A percentile compares a stretch with the other conserved stretches of the same genome.
These are phyloP conservation scores for Rhynchospora breviuscula DNA, from an alignment of 176 grass and related monocot genomes.

Conservation along the genomic window DNA sequence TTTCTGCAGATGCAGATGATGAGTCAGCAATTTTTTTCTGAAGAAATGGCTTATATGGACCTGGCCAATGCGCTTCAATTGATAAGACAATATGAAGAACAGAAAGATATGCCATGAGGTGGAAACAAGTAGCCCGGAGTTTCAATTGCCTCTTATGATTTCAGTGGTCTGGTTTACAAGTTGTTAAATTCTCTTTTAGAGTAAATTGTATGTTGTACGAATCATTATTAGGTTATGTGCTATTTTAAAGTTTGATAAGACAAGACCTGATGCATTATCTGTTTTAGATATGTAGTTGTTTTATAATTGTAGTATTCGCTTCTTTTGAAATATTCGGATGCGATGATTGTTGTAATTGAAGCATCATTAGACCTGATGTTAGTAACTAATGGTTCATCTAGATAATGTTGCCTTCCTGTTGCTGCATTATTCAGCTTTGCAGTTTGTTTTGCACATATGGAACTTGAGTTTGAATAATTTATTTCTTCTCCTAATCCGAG, in stretches of 20 bases:
- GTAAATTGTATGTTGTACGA: not conserved
- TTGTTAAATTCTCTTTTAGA: not conserved
- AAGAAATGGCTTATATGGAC: not conserved
- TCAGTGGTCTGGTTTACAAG: not conserved
- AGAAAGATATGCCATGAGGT: not conserved
- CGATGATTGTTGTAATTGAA: not conserved
- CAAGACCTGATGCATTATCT: not conserved
- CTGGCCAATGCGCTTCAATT: not conserved
- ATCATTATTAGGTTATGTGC: not conserved
- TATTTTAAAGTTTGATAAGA: not conserved
- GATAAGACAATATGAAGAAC: not conserved
- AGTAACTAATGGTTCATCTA: not conserved
- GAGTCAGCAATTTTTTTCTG: not conserved
- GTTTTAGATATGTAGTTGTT: not conserved
- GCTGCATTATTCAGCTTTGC: not conserved
- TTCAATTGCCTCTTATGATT: not conserved
- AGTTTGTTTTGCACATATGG: not conserved
- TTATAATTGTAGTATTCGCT: not conserved
- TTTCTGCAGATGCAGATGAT: not conserved
- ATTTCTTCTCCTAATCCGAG: not conserved
- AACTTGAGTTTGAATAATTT: not conserved
- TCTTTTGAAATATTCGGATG: not conserved
- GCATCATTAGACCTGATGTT: not conserved
- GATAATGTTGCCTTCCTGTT: not conserved
- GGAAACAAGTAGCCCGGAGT: not conserved